Conservation (phyloP, 106 monocot genomes). For the Triglochin maritima region DNA sequence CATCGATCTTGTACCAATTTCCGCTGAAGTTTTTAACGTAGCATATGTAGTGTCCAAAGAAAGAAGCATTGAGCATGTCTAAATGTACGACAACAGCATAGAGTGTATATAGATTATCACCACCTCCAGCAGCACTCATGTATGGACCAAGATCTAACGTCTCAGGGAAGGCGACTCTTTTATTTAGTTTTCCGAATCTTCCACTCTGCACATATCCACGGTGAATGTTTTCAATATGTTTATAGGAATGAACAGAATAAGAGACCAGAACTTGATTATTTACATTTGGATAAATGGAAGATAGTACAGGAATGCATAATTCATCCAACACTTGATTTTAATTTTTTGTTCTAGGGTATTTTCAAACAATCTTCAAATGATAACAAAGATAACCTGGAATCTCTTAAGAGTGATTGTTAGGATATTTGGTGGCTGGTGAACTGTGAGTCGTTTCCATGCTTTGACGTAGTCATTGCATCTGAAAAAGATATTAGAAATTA, state of each 20-base stretch:
- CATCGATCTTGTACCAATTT: constrained; percentile 77
- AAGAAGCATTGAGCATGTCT: constrained; percentile 96
- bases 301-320: too few species aligned
- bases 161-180: constrained; percentile 80
- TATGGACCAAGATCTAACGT: constrained; percentile 67
- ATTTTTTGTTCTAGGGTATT: too few species aligned
- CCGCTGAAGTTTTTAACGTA: constrained; percentile 62
- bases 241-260: too few species aligned
- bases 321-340: too few species aligned
- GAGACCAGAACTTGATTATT: too few species aligned
- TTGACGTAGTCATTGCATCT: constrained; percentile 92
- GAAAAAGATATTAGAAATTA: background rate
- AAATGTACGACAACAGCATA: constrained; percentile 96
- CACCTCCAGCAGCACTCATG: constrained; percentile 49
- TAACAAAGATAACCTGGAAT: constrained; percentile 57
- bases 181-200: constrained; percentile 87
- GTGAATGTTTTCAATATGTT: background rate
- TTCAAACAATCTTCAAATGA: background rate
- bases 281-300: too few species aligned
- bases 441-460: constrained; percentile 76
- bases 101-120: constrained; percentile 48
- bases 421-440: constrained; percentile 91
- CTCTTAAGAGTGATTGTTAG: constrained; percentile 84
- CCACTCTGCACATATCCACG: constrained; percentile 46
- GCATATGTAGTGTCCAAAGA: constrained; percentile 94